Base-by-base conservation (phyloP, 768 basidiomycete genomes). In the Daedaleopsis sinensis region DNA sequence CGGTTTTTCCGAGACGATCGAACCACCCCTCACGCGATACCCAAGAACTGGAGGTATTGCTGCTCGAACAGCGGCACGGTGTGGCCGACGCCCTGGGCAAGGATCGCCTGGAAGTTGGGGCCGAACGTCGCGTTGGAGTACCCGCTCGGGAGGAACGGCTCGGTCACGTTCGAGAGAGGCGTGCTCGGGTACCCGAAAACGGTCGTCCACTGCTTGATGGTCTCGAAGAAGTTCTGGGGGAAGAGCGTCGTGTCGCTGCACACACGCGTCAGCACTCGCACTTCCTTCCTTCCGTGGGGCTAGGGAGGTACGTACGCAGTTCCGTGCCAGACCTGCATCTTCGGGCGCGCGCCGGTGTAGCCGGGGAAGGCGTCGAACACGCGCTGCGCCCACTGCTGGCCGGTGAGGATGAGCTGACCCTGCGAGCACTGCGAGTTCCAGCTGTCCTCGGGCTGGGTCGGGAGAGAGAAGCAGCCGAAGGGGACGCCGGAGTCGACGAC, bases 241-340 rank as follows among this genome's bases (percentile, higher is more conserved):
- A 77, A 79, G 56, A 85, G 77, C 9, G 81, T 82, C 19, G 78
- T 79, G 66, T 85, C 84, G 35, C 80, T 82, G 59, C 16, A 19
- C 15, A 11, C 12, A 18, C 15, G 24, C 32, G 18, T 52, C 16
- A 35, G 9, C 32, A 37, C 18, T 15, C 24, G 13, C 6, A 16
- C 18, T 4, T n/a, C 5, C n/a, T n/a, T n/a, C n/a, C n/a, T n/a
- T n/a, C 6, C 23, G 35, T 13, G 23, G 2, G 9, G 1, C 23
- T 1, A 13, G 32, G 21, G 7, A 16, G 39, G 32, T 24, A 55
- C 72, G n/a, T 68, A 74, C 71, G 67, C 70, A 5, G 83, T 84
- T 62, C 84, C 84, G 72, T 84, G 82, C 80, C 82, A 84, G 49
- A 83, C 73, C 68, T 82, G 81, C 68, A 86, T 74, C 65, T 78